A percentile compares a stretch with the other conserved stretches of the same genome.
Conservation (phyloP, 106 monocot species). For the Phalaenopsis equestris region DNA sequence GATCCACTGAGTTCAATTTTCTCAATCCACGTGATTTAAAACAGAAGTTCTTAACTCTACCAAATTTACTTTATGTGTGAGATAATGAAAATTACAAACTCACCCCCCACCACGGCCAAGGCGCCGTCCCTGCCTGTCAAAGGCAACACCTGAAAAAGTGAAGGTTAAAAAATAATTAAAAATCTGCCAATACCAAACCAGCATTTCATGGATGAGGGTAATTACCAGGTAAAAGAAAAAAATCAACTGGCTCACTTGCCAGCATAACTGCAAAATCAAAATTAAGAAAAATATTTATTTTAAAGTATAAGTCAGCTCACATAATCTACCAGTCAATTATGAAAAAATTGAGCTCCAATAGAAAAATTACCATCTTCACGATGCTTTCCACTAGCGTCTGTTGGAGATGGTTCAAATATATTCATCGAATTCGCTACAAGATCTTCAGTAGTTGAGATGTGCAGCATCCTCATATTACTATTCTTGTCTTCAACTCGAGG, state of each 20-base stretch:
- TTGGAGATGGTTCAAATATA: slow-evolving; percentile 84
- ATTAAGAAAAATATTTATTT: not conserved
- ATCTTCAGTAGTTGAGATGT: slow-evolving; percentile 61
- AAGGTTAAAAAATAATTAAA: slow-evolving; percentile 7
- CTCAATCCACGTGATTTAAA: not conserved
- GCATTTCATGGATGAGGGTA: not conserved
- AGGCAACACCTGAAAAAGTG: slow-evolving; percentile 53
- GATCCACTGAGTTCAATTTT: not conserved
- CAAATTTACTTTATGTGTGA: not conserved
- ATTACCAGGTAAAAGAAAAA: slow-evolving; percentile 72
- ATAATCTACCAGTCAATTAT: not conserved
- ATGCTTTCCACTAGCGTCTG: slow-evolving; percentile 49
- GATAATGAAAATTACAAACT: slow-evolving; percentile 4
- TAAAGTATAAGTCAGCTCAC: not conserved
- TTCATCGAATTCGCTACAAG: slow-evolving; percentile 90
- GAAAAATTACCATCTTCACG: slow-evolving; percentile 78
- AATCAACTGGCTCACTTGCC: slow-evolving; percentile 60
- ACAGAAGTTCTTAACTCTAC: not conserved
- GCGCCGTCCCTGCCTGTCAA: slow-evolving; percentile 61
- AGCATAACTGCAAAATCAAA: slow-evolving; percentile 44
- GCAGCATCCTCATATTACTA: slow-evolving; percentile 88
- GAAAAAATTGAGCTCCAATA: not conserved
- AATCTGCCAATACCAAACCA: not conserved
- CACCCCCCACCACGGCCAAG: slow-evolving; percentile 94
- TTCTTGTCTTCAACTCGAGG: slow-evolving; percentile 90